Conservation (phyloP, 2,329 filamentous ascomycete genomes). For the Penicillium capsulatum region DNA sequence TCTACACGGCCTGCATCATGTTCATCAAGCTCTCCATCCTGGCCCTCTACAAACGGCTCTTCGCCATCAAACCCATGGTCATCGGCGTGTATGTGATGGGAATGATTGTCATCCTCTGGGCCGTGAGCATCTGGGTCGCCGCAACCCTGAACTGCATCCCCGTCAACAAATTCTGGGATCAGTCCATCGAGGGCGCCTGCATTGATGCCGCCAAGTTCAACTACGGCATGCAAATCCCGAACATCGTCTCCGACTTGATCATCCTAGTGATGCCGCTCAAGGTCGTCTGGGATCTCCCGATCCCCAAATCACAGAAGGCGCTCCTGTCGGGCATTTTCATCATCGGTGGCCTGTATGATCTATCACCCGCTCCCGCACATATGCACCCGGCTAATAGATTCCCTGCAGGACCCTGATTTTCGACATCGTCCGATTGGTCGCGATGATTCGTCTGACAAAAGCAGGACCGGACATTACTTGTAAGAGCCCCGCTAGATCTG, state of each 20-base stretch:
- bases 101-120: constrained; percentile 23
- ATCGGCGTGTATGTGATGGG: constrained; percentile 20
- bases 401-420: constrained; percentile 24
- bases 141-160: constrained; percentile 25
- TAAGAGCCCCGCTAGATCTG: too few species aligned
- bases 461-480: constrained; percentile 29
- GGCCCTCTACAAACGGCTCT: constrained; percentile 28
- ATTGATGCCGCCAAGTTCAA: constrained; percentile 26
- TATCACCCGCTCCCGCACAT: not conserved
- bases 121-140: constrained; percentile 20
- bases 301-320: constrained; percentile 22
- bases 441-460: constrained; percentile 23
- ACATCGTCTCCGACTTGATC: constrained; percentile 29
- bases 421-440: constrained; percentile 25
- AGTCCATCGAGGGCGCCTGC: constrained; percentile 21
- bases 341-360: constrained; percentile 27
- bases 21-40: constrained; percentile 31
- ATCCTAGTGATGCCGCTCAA: constrained; percentile 27
- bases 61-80: constrained; percentile 20
- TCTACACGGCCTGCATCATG: constrained; percentile 24
- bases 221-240: constrained; percentile 30
- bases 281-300: constrained; percentile 26
- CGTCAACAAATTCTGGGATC: constrained; percentile 26
- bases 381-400: not conserved
- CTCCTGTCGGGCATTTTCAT: constrained; percentile 28